Conservation (phyloP, 169 alveolate species). For the Pseudocohnilembus persalinus region DNA sequence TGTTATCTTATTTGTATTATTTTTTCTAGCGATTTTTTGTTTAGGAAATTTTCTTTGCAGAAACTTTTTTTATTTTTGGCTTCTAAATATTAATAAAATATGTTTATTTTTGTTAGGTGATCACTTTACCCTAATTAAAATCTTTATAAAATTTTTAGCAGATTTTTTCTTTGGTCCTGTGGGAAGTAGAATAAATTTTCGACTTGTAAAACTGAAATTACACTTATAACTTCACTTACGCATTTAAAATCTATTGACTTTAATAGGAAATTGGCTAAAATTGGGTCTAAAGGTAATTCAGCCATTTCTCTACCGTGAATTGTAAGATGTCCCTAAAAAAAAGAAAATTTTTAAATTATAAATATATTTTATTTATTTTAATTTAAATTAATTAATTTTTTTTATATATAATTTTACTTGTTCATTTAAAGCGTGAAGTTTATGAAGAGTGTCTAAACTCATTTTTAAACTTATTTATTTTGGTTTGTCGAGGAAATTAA, state of each 20-base stretch:
- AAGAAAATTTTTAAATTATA: too few species aligned
- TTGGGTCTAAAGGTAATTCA: slow-evolving; percentile 76
- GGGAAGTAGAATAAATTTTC: slow-evolving; percentile 77
- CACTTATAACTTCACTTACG: slow-evolving; percentile 58
- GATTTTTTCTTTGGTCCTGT: slow-evolving; percentile 45
- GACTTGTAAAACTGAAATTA: slow-evolving; percentile 68
- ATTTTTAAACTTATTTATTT: slow-evolving; percentile 50
- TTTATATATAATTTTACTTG: slow-evolving; percentile 28
- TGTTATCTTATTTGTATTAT: slow-evolving; percentile 63
- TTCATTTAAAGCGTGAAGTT: slow-evolving; percentile 64
- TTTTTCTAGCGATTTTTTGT: slow-evolving; percentile 71
- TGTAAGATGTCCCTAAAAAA: slow-evolving; percentile 45
- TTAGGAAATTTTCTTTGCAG: slow-evolving; percentile 75
- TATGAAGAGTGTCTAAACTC: slow-evolving; percentile 61
- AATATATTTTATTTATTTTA: too few species aligned
- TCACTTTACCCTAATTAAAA: slow-evolving; percentile 68
- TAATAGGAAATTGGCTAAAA: slow-evolving; percentile 63
- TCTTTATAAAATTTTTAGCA: slow-evolving; percentile 62
- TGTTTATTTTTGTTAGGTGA: slow-evolving; percentile 69
- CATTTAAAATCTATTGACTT: slow-evolving; percentile 47
- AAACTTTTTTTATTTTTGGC: slow-evolving; percentile 59
- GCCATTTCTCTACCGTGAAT: slow-evolving; percentile 70
- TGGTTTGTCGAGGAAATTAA: slow-evolving; percentile 84
- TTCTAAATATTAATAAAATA: slow-evolving; percentile 55
- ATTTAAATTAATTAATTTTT: slow-evolving; percentile 7